Evolutionary conservation across 768 basidiomycete genomes (phyloP).

Genomic region (Collybiopsis confluens): DNA sequence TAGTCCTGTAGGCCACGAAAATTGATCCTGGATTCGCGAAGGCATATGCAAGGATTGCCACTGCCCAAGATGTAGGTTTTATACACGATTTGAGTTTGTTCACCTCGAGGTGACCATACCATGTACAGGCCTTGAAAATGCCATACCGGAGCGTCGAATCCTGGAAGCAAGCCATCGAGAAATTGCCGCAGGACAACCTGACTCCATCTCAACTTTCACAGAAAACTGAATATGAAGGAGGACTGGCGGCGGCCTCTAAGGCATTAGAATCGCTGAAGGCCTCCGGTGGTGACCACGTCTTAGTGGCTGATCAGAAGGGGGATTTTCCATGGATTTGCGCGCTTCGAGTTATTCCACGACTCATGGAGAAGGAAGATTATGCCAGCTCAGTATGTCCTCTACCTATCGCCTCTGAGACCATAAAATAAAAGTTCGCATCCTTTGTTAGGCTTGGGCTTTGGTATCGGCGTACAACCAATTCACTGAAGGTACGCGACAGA

Average conservation of each 20-base stretch:
- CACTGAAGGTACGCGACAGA: background rate
- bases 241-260: background rate
- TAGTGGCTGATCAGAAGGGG: background rate
- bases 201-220: background rate
- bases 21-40: constrained; percentile 20
- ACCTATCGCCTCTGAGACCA: background rate
- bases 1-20: constrained; percentile 14
- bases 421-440: background rate
- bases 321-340: background rate
- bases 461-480: background rate
- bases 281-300: background rate
- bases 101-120: background rate
- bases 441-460: constrained; percentile 3
- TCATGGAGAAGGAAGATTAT: background rate
- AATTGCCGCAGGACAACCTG: background rate
- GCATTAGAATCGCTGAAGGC: background rate
- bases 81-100: no score
- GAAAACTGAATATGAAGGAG: background rate
- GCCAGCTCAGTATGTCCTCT: background rate
- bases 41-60: background rate
- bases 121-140: background rate
- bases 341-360: background rate
- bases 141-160: background rate
- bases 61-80: no score
- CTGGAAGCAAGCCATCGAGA: background rate